Evolutionary conservation across 2,329 filamentous ascomycete species (phyloP), one percentile per base, ranked within the genome.

Genomic region (Xylaria hypoxylon): DNA sequence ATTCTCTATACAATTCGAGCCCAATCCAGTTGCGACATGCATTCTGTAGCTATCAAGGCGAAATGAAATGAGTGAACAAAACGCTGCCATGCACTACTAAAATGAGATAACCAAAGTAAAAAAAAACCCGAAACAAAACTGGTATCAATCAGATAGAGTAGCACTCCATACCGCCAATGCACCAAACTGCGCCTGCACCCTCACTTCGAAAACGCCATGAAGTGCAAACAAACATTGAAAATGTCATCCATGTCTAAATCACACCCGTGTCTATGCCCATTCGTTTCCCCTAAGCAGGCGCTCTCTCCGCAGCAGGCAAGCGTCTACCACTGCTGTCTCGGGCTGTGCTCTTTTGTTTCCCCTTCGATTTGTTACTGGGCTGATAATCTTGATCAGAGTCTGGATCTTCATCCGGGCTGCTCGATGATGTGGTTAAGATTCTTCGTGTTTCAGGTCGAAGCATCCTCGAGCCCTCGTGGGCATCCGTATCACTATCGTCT

Each of bases 291-390:
- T 61, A 62, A 1, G 71, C 67, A 13, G 86, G 85, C 15, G 85
- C 85, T 69, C 82, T 82, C 73, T 88, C 86, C 2, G 86, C 79
- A 24, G 83, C 78, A 7, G 86, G 86, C 26, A 88, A 76, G 45
- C 77, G 75, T 59, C 86, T 79, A 44, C 87, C 86, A 19, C 82
- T 82, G 0, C 81, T 79, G 70, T 89, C 87, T 63, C 82, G 79
- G 2, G 82, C 70, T 17, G 76, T 70, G 10, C 78, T 78, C 66
- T 82, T 79, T 3, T 82, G 81, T 65, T 84, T 85, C 10, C 80
- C 78, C 50, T 72, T 80, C 6, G 78, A 77, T 11, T 74, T 75
- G n/a, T 72, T 71, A 10, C 73, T 61, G 62, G 63, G 68, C 35
- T 40, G 40, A 61, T 59, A 35, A 5, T 48, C 61, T 15, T 59